These are phyloP conservation scores for Penicillium sp. DNA, from an alignment of 2,329 filamentous ascomycete species.

Conservation along the genomic window DNA sequence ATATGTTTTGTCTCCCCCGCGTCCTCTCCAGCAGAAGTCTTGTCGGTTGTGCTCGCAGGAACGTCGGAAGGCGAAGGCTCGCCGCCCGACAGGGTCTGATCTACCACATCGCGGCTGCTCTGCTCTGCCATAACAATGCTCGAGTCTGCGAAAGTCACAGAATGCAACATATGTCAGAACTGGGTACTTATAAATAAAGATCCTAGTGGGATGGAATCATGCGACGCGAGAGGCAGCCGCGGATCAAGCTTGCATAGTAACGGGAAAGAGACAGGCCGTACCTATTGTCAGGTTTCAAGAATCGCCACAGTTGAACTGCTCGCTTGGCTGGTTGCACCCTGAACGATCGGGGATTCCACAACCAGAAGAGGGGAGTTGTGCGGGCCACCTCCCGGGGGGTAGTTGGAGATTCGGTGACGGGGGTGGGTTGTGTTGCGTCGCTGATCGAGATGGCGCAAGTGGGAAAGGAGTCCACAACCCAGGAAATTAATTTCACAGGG, in stretches of 20 bases:
- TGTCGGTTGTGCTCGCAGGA: slow-evolving; percentile 61
- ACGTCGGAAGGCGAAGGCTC: slow-evolving; percentile 64
- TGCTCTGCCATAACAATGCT: slow-evolving; percentile 72
- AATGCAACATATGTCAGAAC: slow-evolving; percentile 37
- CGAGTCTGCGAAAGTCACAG: slow-evolving; percentile 43
- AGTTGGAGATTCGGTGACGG: slow-evolving; percentile 14
- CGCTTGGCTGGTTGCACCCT: slow-evolving; percentile 34
- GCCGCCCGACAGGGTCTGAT: slow-evolving; percentile 68
- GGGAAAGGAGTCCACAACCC: slow-evolving; percentile 24
- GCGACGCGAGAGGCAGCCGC: slow-evolving; percentile 15
- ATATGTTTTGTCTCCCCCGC: slow-evolving; percentile 44
- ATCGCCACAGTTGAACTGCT: slow-evolving; percentile 45
- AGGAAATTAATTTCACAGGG: slow-evolving; percentile 19
- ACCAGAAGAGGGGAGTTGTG: slow-evolving; percentile 30
- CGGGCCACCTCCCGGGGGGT: slow-evolving; percentile 25
- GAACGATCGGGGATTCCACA: slow-evolving; percentile 32
- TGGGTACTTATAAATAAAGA: slow-evolving; percentile 5
- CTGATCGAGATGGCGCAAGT: slow-evolving; percentile 22
- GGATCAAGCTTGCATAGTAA: slow-evolving; percentile 14
- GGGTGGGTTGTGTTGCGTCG: slow-evolving; percentile 18
- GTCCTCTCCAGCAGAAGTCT: slow-evolving; percentile 54
- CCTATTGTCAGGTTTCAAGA: slow-evolving; percentile 46
- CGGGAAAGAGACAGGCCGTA: slow-evolving; percentile 27
- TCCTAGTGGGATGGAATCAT: slow-evolving; percentile 17
- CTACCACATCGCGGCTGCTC: slow-evolving; percentile 70